phyloP scores from a whole-genome alignment of 2,329 filamentous ascomycete genomes.

The Trichoderma breve region DNA sequence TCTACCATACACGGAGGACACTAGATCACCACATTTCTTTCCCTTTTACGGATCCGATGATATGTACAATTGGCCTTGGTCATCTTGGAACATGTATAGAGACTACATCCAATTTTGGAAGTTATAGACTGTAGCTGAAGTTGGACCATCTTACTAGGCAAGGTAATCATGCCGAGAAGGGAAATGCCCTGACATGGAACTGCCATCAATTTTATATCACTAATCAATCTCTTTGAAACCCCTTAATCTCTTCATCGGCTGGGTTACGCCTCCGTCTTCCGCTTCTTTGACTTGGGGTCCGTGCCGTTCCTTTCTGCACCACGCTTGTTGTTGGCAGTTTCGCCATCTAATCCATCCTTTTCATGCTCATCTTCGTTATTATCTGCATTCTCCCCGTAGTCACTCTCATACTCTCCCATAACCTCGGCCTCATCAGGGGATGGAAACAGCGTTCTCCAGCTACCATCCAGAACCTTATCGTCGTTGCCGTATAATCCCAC shows the following conservation, averaged over 20 bases:
- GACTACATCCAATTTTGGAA: neutral
- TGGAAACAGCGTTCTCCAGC: conserved; percentile 49
- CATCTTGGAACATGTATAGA: neutral
- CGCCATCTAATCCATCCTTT: conserved; percentile 22
- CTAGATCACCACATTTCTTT: neutral
- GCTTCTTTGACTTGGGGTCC: conserved; percentile 27
- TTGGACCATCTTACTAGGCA: neutral
- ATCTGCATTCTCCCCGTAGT: conserved; percentile 36
- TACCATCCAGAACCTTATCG: conserved; percentile 59
- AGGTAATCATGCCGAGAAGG: neutral
- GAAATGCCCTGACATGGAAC: neutral
- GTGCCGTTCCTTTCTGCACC: conserved; percentile 21
- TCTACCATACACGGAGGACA: conserved; percentile 21
- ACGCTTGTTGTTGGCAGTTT: conserved; percentile 26
- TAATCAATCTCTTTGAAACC: neutral
- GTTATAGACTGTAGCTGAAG: neutral
- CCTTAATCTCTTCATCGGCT: neutral
- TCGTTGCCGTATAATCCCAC: conserved; percentile 65
- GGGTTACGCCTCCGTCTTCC: conserved; percentile 23
- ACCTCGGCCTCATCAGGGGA: conserved; percentile 33
- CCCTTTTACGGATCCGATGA: neutral
- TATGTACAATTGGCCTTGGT: neutral
- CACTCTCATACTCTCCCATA: conserved; percentile 36
- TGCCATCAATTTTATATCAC: neutral
- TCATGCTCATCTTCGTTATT: conserved; percentile 29